A percentile compares a stretch with the other conserved stretches of the same genome.
These are phyloP conservation scores for Adansonia digitata DNA, from an alignment of 345 rosid genomes.

Conservation along the genomic window DNA sequence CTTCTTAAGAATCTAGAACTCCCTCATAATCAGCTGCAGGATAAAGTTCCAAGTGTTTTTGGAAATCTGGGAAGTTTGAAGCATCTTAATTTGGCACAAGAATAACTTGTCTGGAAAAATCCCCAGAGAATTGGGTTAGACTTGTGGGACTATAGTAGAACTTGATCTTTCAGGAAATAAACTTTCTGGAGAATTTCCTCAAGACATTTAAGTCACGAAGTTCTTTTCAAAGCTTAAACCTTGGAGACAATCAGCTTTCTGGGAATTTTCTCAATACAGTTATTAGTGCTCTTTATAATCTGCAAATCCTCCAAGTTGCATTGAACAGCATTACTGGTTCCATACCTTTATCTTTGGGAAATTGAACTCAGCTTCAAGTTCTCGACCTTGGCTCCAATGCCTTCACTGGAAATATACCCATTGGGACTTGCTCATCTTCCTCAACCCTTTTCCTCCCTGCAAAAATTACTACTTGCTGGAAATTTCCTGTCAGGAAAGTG, in stretches of 20 bases:
- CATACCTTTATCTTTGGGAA: slow-evolving; percentile 51
- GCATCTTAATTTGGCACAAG: slow-evolving; percentile 46
- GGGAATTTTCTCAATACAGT: slow-evolving; percentile 66
- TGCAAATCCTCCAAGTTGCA: slow-evolving; percentile 45
- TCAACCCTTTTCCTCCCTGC: slow-evolving; percentile 25
- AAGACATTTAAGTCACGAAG: slow-evolving; percentile 37
- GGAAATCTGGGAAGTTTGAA: slow-evolving; percentile 47
- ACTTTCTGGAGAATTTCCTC: slow-evolving; percentile 61
- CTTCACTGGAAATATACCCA: slow-evolving; percentile 55
- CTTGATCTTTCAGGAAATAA: slow-evolving; percentile 64
- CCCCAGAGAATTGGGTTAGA: slow-evolving; percentile 53
- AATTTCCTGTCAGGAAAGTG: slow-evolving; percentile 61
- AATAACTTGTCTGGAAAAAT: slow-evolving; percentile 54
- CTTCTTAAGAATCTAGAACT: slow-evolving; percentile 49
- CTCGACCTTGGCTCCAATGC: slow-evolving; percentile 72
- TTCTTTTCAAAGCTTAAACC: slow-evolving; percentile 51
- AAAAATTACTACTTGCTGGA: slow-evolving; percentile 50
- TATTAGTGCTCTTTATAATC: slow-evolving; percentile 45
- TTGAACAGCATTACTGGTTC: slow-evolving; percentile 65
- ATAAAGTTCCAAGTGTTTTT: slow-evolving; percentile 42
- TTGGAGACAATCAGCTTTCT: slow-evolving; percentile 56
- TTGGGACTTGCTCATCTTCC: slow-evolving; percentile 46
- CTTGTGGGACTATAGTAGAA: slow-evolving; percentile 44
- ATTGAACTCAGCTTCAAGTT: slow-evolving; percentile 52
- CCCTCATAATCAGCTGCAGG: slow-evolving; percentile 54